phyloP scores from a whole-genome alignment of 345 rosid species.

The Capsella bursapastoris region DNA sequence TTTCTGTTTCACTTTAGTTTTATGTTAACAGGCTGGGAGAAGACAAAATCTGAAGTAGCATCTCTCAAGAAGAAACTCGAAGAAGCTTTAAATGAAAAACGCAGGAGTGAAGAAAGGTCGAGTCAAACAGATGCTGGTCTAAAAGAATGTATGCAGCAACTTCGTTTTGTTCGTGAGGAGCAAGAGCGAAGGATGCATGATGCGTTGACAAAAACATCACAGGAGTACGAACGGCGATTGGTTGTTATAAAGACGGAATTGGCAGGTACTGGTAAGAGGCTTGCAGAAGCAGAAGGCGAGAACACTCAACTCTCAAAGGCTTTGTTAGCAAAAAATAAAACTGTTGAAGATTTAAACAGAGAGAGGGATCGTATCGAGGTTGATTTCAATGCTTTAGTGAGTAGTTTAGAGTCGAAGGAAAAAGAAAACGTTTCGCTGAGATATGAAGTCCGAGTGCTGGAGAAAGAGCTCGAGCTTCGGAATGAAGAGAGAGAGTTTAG shows the following conservation, averaged over 20 bases:
- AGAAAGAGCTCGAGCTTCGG: constrained; percentile 92
- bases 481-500: constrained; percentile 92
- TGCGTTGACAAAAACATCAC: constrained; percentile 67
- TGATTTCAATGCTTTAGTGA: constrained; percentile 59
- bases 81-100: constrained; percentile 62
- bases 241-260: constrained; percentile 55
- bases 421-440: constrained; percentile 73
- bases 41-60: constrained; percentile 61
- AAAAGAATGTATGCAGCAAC: constrained; percentile 85
- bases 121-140: constrained; percentile 70
- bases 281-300: constrained; percentile 60
- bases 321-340: constrained; percentile 62
- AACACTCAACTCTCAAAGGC: constrained; percentile 62
- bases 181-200: constrained; percentile 84
- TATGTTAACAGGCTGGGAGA: constrained; percentile 60
- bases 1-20: constrained; percentile 7
- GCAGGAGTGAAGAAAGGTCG: constrained; percentile 56
- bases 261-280: constrained; percentile 56
- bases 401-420: constrained; percentile 68
- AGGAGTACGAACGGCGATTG: constrained; percentile 58
- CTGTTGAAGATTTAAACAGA: constrained; percentile 62
- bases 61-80: constrained; percentile 63
- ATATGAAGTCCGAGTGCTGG: constrained; percentile 80
- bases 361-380: constrained; percentile 60
- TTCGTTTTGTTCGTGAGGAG: constrained; percentile 75